These are phyloP conservation scores for Naganishia liquefaciens DNA, from an alignment of 1,284 basidiomycete species.

Conservation along the genomic window DNA sequence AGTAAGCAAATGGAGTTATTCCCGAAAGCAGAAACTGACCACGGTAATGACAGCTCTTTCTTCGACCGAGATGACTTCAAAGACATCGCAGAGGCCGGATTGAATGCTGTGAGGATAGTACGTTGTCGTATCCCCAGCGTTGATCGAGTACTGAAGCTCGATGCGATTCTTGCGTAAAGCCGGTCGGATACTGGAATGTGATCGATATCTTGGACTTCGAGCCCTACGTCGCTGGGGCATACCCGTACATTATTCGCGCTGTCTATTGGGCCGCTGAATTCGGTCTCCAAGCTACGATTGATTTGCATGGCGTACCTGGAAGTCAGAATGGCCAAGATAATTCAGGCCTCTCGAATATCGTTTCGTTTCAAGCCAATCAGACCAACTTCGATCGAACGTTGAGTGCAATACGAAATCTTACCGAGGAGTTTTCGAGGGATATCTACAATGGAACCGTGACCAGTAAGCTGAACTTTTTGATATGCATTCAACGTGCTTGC, in stretches of 20 bases:
- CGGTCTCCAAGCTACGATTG: constrained; percentile 48
- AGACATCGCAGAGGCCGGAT: constrained; percentile 38
- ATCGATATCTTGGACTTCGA: constrained; percentile 39
- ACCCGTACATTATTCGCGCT: constrained; percentile 43
- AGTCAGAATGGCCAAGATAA: constrained; percentile 33
- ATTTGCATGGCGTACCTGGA: constrained; percentile 48
- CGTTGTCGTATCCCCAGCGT: background rate
- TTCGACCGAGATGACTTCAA: constrained; percentile 42
- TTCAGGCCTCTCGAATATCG: constrained; percentile 34
- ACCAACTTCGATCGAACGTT: constrained; percentile 45
- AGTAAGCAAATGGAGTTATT: constrained; percentile 32
- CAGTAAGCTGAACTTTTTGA: constrained; percentile 7
- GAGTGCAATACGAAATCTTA: constrained; percentile 54
- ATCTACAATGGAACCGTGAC: constrained; percentile 46
- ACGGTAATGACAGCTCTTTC: constrained; percentile 40
- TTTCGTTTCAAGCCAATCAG: constrained; percentile 41
- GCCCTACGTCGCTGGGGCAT: constrained; percentile 42
- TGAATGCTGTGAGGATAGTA: constrained; percentile 41
- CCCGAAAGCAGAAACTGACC: background rate
- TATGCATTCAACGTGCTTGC: background rate
- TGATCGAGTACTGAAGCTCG: background rate
- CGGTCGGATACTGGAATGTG: constrained; percentile 43
- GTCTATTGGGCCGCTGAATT: constrained; percentile 44
- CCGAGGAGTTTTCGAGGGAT: constrained; percentile 41
- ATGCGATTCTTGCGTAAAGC: background rate